Evolutionary conservation across 306 rosid species (phyloP), one percentile per base, ranked within the genome.

Genomic region (Arachis hypogaea): DNA sequence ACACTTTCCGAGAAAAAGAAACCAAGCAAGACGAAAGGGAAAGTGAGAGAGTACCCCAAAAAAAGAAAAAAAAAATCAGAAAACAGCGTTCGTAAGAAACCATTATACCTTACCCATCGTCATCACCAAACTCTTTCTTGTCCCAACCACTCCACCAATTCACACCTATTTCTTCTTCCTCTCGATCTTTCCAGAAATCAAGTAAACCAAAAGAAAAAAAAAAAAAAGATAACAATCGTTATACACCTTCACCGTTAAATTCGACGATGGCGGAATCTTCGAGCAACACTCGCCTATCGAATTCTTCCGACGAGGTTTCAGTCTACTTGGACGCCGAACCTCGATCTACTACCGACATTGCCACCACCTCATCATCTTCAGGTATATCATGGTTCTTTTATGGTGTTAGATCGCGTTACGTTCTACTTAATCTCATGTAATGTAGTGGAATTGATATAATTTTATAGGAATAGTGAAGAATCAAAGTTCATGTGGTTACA

Each of bases 241-340:
- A n/a, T 14, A 9, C 9, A 5, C 58, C 4, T 71, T 72, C 59
- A 1, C 33, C 67, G 12, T 55, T 18, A 28, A 0, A 33, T 69
- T 58, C 66, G 4, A 22, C 69, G 14, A 86, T 88, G 88, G 85
- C 80, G 52, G 78, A 14, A 9, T 73, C 79, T 2, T 69, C 77
- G 16, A 50, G 18, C 63, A 28, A 14, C 67, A 3, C 3, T 57
- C 68, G 9, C 43, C 73, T 72, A 7, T 71, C 61, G 0, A 11
- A 30, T 75, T 70, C 79, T 74, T 85, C 88, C 42, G 55, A 76
- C 43, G 90, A 88, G 54, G 2, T 47, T 60, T 85, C 92, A 18
- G 83, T 87, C 11, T 82, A 55, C 68, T 16, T 77, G 36, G 87
- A 84, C 44, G 79, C 86, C 1, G 30, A 66, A 22, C 58, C 58